Evolutionary conservation across 192 early-diverging fungal genomes (phyloP), one percentile per base, ranked within the genome.

Genomic region (Coemansia sp.): DNA sequence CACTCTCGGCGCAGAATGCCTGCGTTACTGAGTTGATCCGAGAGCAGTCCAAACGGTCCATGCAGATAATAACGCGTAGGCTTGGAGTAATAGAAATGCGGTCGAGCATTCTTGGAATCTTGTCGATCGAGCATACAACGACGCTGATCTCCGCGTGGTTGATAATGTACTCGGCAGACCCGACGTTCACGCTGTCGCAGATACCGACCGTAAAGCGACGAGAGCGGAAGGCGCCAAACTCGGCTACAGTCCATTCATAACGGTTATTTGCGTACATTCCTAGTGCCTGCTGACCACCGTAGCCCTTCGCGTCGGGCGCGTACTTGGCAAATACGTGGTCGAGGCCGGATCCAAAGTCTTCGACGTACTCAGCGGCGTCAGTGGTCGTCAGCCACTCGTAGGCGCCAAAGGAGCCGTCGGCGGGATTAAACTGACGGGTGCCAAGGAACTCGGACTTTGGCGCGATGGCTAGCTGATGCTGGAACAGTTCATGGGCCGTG

Each of bases 181-280:
- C 89, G 1, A 88, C 82, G 52, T 91, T 92, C 3, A 92, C 78
- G 6, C 88, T 88, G 69, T 96, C 95, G 69, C 91, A 91, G 23
- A 97, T 75, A 3, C 93, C 88, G 4, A 95, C 92, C 1, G 81
- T 76, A 65, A 79, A 84, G 11, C 87, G 70, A 9, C 83, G 81
- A 6, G 90, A 89, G 21, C 88, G 80, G 57, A 85, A 80, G 32
- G 85, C 85, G 0, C 86, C 88, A 40, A 86, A 74, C 53, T 92
- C 89, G 13, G 88, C 59, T n/a, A n/a, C n/a, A n/a, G n/a, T n/a
- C 90, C 93, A 94, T 57, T 91, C 90, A n/a, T 88, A 79, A 9
- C 90, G 80, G 75, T 92, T 93, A 58, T 83, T 78, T 1, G 90
- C 78, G 80, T 87, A 91, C 37, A 95, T 84, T 17, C 88, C 91